Evolutionary conservation across 208 protist genomes (phyloP), one percentile per base, ranked within the genome.

Genomic region (Wallacemonas sp.): DNA sequence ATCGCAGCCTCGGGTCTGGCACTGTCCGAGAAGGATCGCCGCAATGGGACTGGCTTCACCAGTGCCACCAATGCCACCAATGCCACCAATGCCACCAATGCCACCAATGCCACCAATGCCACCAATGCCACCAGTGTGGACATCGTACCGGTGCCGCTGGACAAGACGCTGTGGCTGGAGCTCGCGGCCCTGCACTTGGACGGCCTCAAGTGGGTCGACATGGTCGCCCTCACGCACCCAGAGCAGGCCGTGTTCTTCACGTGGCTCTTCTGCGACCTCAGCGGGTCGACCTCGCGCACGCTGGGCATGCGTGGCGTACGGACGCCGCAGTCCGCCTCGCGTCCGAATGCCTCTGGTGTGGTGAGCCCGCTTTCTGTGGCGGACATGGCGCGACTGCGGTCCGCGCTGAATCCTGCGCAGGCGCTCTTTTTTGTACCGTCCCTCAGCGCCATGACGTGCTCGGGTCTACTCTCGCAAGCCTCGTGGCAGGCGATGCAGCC

Each of bases 161-260:
- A 62, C 14, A 36, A 57, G 26, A 73, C 44, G 59, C 65, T 23
- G 20, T 67, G 67, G 65, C 39, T 50, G 25, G 80, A 87, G 45
- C 44, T 87, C 18, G 38, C 74, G 14, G 48, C 67, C 12, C 67
- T 87, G 32, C 79, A 86, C 61, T 54, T 84, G 76, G 86, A 92
- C 64, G 79, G 76, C 3, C 41, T 92, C 25, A 92, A 92, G 71
- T 49, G 69, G 65, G 31, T 70, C 12, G 65, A 70, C 50, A 62
- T 62, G 49, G 57, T 48, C 38, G 14, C 70, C n/a, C 54, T 75
- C 7, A 67, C 79, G 41, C 49, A 61, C 42, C 78, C 78, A 33
- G 71, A 72, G 29, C 48, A 48, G 4, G 52, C 79, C 57, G 38
- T 64, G 12, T 36, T 64, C 14, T 84, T 70, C 29, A 66, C 69